phyloP scores from a whole-genome alignment of 495 filamentous ascomycete species.

The Usnea hakonensis region DNA sequence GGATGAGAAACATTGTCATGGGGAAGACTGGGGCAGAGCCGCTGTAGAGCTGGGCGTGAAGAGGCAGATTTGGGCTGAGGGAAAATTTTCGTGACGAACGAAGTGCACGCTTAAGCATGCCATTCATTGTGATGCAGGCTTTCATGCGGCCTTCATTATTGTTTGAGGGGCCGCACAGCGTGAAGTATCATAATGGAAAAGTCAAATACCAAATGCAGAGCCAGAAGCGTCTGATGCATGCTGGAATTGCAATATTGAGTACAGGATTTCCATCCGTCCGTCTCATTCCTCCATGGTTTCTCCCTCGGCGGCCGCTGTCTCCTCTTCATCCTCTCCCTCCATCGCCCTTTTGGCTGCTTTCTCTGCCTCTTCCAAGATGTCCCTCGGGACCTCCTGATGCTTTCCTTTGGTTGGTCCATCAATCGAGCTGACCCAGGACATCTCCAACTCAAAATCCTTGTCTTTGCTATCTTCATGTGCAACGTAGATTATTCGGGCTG shows the following conservation, averaged over 20 bases:
- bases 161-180: background rate
- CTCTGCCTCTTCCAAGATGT: constrained; percentile 84
- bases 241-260: constrained; percentile 15
- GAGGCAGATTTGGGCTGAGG: constrained; percentile 40
- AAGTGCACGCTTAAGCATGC: background rate
- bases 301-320: constrained; percentile 50
- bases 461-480: constrained; percentile 96
- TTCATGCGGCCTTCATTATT: background rate
- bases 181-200: background rate
- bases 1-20: constrained; percentile 59
- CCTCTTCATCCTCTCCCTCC: constrained; percentile 65
- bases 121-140: background rate
- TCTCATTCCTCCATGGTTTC: constrained; percentile 72
- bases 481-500: constrained; percentile 90
- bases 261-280: constrained; percentile 15
- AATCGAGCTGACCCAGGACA: constrained; percentile 87
- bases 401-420: constrained; percentile 82
- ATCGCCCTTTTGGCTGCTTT: constrained; percentile 70
- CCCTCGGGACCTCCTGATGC: constrained; percentile 87
- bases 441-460: constrained; percentile 98
- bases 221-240: constrained; percentile 8
- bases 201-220: background rate
- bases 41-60: constrained; percentile 46
- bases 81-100: constrained; percentile 29
- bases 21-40: constrained; percentile 75